Percentiles rank a stretch among this genome's conserved stretches.
Evolutionary conservation across 1,284 basidiomycete genomes (phyloP).

Genomic region (Rhizoctonia solani): DNA sequence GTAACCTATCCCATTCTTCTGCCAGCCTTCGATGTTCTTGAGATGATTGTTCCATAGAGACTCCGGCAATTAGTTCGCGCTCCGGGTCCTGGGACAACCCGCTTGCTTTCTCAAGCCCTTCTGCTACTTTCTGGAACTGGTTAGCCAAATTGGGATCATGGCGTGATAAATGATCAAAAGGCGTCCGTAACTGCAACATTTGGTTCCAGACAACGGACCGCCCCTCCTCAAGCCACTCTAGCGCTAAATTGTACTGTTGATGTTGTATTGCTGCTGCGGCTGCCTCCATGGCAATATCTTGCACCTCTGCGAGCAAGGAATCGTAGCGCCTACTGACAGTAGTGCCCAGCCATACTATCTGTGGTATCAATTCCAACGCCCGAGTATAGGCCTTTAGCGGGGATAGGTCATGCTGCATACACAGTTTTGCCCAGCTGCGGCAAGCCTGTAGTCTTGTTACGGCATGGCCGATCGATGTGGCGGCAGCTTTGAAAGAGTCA

Average conservation of each 20-base stretch:
- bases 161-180: neutral
- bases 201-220: constrained; percentile 1
- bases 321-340: neutral
- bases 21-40: neutral
- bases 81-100: neutral
- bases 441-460: neutral
- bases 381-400: neutral
- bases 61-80: neutral
- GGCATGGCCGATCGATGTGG: too few species aligned
- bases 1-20: neutral
- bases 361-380: neutral
- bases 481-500: too few species aligned
- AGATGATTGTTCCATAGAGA: neutral
- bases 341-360: neutral
- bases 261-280: neutral
- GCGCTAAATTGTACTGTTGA: neutral
- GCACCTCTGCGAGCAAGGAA: neutral
- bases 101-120: neutral
- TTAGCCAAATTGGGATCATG: neutral
- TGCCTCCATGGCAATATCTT: neutral
- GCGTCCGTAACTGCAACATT: neutral
- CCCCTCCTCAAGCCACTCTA: constrained; percentile 1
- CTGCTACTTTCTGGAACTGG: neutral
- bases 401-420: neutral
- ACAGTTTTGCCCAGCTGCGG: neutral